These are phyloP conservation scores for Hansenula sp. DNA, from an alignment of 1,139 yeast species.

Conservation along the genomic window DNA sequence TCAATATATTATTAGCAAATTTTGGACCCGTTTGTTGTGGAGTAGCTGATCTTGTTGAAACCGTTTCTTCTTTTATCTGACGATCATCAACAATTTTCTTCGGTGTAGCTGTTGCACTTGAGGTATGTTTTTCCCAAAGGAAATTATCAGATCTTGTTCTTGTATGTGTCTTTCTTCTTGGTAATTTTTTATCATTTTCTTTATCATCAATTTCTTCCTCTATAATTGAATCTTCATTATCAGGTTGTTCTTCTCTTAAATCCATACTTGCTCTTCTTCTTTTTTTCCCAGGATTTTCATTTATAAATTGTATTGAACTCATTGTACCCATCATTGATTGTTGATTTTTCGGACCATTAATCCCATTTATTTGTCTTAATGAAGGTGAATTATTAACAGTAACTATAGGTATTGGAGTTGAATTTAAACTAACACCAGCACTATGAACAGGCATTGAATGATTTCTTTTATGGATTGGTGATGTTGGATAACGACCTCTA, in stretches of 20 bases:
- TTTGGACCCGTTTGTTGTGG: conserved; percentile 15
- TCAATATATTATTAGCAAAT: conserved; percentile 24
- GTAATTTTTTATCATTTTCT: neutral
- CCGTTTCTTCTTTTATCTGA: neutral
- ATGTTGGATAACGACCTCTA: conserved; percentile 17
- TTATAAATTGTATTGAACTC: conserved; percentile 20
- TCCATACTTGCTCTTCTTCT: conserved; percentile 15
- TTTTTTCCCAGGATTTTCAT: conserved; percentile 21
- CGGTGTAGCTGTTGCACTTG: too few species aligned
- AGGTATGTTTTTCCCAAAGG: conserved; percentile 1
- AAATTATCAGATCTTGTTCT: conserved; percentile 14
- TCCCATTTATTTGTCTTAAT: neutral
- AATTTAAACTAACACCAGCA: neutral
- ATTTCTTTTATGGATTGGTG: conserved; percentile 25
- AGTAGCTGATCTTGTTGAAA: too few species aligned
- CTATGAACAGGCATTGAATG: conserved; percentile 21
- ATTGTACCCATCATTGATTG: conserved; percentile 23
- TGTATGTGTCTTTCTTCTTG: conserved; percentile 6
- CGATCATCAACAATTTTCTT: conserved; percentile 1
- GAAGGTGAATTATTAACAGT: conserved; percentile 1
- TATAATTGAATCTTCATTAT: neutral
- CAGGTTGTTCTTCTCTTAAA: neutral
- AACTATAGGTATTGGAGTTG: neutral
- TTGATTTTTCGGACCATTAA: conserved; percentile 4
- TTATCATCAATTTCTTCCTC: neutral